Evolutionary conservation across 2,329 filamentous ascomycete genomes (phyloP).

Genomic region (Calonectria ilicicola): DNA sequence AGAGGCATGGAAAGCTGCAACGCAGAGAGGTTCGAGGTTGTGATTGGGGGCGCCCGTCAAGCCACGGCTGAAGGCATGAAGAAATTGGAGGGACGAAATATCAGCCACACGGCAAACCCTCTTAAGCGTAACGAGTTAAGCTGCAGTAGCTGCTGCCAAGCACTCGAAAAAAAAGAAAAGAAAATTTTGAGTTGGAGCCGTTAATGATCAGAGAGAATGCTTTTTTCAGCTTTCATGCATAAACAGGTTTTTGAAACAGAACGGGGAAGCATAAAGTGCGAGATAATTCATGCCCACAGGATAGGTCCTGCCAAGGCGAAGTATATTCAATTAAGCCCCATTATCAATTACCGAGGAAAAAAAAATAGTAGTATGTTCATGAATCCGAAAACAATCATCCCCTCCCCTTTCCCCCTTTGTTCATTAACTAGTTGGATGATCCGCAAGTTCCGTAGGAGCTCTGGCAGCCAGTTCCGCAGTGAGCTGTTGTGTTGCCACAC

Average conservation of each 20-base stretch:
- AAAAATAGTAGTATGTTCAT: slow-evolving; percentile 4
- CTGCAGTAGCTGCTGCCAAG: no score
- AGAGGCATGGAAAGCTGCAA: background rate
- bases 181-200: background rate
- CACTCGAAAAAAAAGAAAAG: background rate
- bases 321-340: slow-evolving; percentile 18
- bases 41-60: background rate
- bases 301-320: background rate
- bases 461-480: slow-evolving; percentile 55
- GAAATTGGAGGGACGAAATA: background rate
- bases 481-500: slow-evolving; percentile 54
- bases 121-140: background rate
- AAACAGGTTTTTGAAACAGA: background rate
- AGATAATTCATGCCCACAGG: background rate
- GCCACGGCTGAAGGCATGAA: background rate
- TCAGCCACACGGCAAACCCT: background rate
- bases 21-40: background rate
- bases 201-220: background rate
- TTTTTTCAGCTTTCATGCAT: background rate
- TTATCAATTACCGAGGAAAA: slow-evolving; percentile 18
- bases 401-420: background rate
- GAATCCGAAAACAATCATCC: background rate
- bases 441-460: slow-evolving; percentile 44
- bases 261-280: background rate
- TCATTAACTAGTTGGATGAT: background rate